These are phyloP conservation scores for Clarireedia monteithiana DNA, from an alignment of 2,329 filamentous ascomycete genomes.

Conservation along the genomic window DNA sequence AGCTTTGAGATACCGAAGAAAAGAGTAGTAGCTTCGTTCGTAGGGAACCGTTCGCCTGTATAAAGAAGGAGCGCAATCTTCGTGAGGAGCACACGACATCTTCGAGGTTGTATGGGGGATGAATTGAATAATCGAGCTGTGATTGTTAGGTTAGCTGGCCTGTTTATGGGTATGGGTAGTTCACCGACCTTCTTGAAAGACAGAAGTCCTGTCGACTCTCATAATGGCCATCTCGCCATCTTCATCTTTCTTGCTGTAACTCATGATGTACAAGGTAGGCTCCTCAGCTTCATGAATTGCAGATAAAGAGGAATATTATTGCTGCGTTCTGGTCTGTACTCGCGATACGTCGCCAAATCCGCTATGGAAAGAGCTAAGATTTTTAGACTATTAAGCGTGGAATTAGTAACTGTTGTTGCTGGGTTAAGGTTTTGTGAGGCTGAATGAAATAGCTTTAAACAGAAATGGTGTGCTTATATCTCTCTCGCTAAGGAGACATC, in stretches of 20 bases:
- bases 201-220: conserved; percentile 94
- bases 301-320: conserved; percentile 12
- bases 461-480: too few species aligned
- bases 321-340: conserved; percentile 8
- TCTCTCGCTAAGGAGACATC: too few species aligned
- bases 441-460: too few species aligned
- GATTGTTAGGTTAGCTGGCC: conserved; percentile 32
- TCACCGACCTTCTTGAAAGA: conserved; percentile 89
- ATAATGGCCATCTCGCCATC: conserved; percentile 89
- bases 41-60: conserved; percentile 93
- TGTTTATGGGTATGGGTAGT: conserved; percentile 20
- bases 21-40: conserved; percentile 92
- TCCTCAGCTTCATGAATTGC: conserved; percentile 31
- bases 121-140: conserved; percentile 95
- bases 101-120: conserved; percentile 91
- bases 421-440: not conserved
- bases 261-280: conserved; percentile 54
- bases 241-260: conserved; percentile 98
- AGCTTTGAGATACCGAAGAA: conserved; percentile 99
- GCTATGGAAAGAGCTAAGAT: conserved; percentile 11
- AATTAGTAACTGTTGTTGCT: not conserved
- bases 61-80: conserved; percentile 96
- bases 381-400: not conserved
- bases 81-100: conserved; percentile 94
- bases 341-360: conserved; percentile 27